A percentile compares a stretch with the other conserved stretches of the same genome.
Evolutionary conservation across 208 protist species (phyloP).

Genomic region (Endotrypanum monterogeii): DNA sequence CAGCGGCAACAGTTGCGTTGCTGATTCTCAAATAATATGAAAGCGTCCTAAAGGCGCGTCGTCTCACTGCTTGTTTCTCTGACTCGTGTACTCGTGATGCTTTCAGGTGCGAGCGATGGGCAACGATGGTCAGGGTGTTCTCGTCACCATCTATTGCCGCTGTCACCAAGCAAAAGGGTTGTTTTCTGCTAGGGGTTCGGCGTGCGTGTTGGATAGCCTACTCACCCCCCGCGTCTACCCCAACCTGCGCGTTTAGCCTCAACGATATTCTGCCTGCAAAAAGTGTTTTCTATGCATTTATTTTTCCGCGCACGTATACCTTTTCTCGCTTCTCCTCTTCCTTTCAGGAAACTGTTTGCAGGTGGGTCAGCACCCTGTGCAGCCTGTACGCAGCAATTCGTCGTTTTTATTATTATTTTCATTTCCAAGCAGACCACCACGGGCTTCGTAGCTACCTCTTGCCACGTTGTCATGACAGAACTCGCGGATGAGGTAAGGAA

Average conservation of each 20-base stretch:
- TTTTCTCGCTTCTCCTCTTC: not conserved
- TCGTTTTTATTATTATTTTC: not conserved
- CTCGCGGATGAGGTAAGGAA: conserved; percentile 42
- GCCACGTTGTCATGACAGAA: conserved; percentile 25
- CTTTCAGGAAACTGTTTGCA: not conserved
- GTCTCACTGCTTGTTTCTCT: not conserved
- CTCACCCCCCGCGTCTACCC: not conserved
- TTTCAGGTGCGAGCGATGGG: not conserved
- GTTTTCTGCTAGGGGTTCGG: no score
- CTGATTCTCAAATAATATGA: not conserved
- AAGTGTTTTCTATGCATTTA: no score
- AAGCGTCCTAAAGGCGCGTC: not conserved
- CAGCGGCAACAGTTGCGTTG: not conserved
- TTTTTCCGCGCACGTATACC: not conserved
- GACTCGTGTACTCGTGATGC: not conserved
- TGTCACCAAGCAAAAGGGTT: not conserved
- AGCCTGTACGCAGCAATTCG: not conserved
- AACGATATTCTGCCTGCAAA: no score
- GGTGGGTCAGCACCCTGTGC: not conserved
- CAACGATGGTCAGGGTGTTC: not conserved
- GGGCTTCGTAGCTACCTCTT: not conserved
- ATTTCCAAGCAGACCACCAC: not conserved
- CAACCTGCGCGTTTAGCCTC: not conserved
- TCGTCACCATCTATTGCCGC: not conserved
- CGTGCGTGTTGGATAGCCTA: not conserved